These are phyloP conservation scores for Clausena lansium DNA, from an alignment of 345 rosid genomes.

Conservation along the genomic window DNA sequence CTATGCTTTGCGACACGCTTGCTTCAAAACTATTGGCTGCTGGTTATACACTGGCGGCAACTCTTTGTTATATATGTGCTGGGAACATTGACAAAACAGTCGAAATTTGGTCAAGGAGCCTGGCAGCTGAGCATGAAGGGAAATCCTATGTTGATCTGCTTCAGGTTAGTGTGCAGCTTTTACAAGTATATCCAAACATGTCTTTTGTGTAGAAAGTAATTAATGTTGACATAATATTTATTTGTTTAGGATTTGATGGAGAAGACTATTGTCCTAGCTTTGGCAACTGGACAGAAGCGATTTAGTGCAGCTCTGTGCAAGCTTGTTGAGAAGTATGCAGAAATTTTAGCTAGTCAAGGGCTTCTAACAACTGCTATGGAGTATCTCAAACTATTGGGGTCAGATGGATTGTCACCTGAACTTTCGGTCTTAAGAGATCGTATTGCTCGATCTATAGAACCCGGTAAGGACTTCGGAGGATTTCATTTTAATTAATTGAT, in stretches of 20 bases:
- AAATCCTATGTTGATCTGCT: conserved; percentile 86
- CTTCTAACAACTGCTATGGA: conserved; percentile 83
- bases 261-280: conserved; percentile 92
- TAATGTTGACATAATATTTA: conserved; percentile 14
- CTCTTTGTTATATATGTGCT: conserved; percentile 93
- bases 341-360: conserved; percentile 97
- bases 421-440: conserved; percentile 80
- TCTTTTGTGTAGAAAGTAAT: conserved; percentile 9
- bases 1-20: conserved; percentile 70
- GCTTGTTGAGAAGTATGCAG: conserved; percentile 97
- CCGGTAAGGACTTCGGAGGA: conserved; percentile 46
- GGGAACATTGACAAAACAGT: conserved; percentile 97
- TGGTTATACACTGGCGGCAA: conserved; percentile 84
- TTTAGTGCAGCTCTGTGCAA: conserved; percentile 90
- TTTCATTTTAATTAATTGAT: neutral
- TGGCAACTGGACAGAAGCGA: conserved; percentile 90
- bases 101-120: conserved; percentile 95
- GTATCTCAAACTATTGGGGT: conserved; percentile 84
- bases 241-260: conserved; percentile 92
- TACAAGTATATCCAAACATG: conserved; percentile 4
- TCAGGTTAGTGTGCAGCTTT: conserved; percentile 58
- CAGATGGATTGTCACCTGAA: conserved; percentile 87
- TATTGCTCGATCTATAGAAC: conserved; percentile 63
- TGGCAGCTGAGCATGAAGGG: conserved; percentile 60
- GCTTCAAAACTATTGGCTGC: conserved; percentile 78